phyloP scores from a whole-genome alignment of 1,139 yeast species.

The Debaryomyces sp. region DNA sequence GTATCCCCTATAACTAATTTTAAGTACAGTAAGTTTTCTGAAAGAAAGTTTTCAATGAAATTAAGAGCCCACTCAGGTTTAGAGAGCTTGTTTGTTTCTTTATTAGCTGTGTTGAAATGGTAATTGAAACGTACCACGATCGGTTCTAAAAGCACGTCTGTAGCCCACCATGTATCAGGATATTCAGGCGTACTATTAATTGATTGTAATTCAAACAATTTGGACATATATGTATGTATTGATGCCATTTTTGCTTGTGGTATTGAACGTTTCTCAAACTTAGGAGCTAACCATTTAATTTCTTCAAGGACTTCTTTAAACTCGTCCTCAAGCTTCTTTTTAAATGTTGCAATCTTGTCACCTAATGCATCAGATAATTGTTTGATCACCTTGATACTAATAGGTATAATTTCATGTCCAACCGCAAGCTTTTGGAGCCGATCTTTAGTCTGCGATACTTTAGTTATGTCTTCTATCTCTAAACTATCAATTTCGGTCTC shows the following conservation, averaged over 20 bases:
- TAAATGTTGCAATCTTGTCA: conserved; percentile 1
- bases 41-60: conserved; percentile 54
- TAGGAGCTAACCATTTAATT: conserved; percentile 21
- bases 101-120: conserved; percentile 63
- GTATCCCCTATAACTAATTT: conserved; percentile 33
- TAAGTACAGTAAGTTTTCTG: conserved; percentile 42
- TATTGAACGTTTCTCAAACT: neutral
- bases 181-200: conserved; percentile 33
- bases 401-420: neutral
- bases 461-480: neutral
- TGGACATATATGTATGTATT: conserved; percentile 9
- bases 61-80: conserved; percentile 82
- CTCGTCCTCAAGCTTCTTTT: neutral
- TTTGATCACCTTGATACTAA: neutral
- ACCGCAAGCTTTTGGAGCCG: neutral
- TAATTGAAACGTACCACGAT: conserved; percentile 65
- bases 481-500: conserved; percentile 3
- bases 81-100: conserved; percentile 68
- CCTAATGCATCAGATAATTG: neutral
- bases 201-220: conserved; percentile 42
- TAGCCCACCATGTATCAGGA: conserved; percentile 59
- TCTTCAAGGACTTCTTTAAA: conserved; percentile 3
- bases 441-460: neutral
- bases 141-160: conserved; percentile 57
- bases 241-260: neutral